A percentile compares a stretch with the other conserved stretches of the same genome.
Conservation (phyloP, 208 protist species). For the Trichomonas gallinae region DNA sequence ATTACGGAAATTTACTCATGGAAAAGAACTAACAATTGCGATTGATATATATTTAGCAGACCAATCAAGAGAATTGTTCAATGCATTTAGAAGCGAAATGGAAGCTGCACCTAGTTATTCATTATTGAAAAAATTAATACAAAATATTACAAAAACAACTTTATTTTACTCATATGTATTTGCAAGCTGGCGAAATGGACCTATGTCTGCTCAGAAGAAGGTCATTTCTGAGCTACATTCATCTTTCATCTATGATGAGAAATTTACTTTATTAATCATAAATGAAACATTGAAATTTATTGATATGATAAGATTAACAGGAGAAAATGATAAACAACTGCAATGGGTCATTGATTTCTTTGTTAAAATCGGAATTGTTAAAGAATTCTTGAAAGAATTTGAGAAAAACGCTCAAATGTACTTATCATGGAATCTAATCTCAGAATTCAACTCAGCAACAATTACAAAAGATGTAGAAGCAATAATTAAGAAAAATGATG, state of each 20-base stretch:
- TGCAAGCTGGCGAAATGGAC: not conserved
- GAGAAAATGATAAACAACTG: not conserved
- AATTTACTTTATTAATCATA: not conserved
- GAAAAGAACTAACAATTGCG: not conserved
- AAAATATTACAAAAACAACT: not conserved
- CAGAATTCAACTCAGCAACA: not conserved
- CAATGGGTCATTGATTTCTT: not conserved
- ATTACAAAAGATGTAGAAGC: not conserved
- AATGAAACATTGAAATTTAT: not conserved
- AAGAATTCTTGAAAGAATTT: not conserved
- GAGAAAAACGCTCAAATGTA: not conserved
- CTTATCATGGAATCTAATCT: not conserved
- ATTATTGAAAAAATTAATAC: not conserved
- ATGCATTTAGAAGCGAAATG: not conserved
- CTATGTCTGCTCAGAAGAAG: not conserved
- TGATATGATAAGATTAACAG: not conserved
- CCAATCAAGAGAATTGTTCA: not conserved
- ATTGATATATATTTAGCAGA: not conserved
- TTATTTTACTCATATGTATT: not conserved
- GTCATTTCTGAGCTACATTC: not conserved
- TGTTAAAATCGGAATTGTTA: not conserved
- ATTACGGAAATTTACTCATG: not conserved
- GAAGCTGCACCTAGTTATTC: not conserved
- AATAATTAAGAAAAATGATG: not conserved
- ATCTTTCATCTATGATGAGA: not conserved